phyloP scores from a whole-genome alignment of 441 rosid genomes.

The Populus hybrid region DNA sequence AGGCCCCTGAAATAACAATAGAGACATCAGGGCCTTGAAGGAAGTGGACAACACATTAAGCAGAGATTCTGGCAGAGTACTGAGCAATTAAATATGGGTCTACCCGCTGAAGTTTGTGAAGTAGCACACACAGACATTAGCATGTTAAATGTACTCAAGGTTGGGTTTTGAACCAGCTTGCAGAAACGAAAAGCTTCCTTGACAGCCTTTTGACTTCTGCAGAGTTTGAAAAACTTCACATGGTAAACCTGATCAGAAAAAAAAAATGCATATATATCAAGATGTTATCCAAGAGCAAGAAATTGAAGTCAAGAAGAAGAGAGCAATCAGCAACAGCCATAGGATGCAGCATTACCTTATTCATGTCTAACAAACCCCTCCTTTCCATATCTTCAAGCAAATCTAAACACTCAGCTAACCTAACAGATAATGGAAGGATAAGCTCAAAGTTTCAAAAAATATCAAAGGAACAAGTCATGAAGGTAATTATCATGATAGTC shows the following conservation, averaged over 20 bases:
- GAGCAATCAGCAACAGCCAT: constrained; percentile 2
- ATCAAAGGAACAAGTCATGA: neutral
- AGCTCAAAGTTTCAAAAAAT: constrained; percentile 17
- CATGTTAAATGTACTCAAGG: constrained; percentile 94
- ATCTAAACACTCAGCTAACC: constrained; percentile 62
- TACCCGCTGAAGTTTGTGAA: constrained; percentile 77
- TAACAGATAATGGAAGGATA: constrained; percentile 26
- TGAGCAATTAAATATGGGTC: constrained; percentile 16
- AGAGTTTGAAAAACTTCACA: constrained; percentile 66
- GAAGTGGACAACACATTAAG: constrained; percentile 3
- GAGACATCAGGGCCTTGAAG: constrained; percentile 21
- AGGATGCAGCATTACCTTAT: constrained; percentile 48
- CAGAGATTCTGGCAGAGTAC: constrained; percentile 3
- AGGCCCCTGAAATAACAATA: constrained; percentile 53
- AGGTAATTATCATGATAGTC: neutral
- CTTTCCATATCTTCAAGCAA: constrained; percentile 76
- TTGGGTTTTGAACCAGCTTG: constrained; percentile 76
- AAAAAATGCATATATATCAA: neutral
- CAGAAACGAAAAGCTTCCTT: constrained; percentile 85
- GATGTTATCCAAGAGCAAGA: neutral
- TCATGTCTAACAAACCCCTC: constrained; percentile 61
- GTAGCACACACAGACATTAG: constrained; percentile 81
- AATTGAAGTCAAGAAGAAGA: neutral
- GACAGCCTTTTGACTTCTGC: constrained; percentile 67
- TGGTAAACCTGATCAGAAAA: constrained; percentile 67